Evolutionary conservation across 495 filamentous ascomycete species (phyloP).

Genomic region (Penicillium argentinense): DNA sequence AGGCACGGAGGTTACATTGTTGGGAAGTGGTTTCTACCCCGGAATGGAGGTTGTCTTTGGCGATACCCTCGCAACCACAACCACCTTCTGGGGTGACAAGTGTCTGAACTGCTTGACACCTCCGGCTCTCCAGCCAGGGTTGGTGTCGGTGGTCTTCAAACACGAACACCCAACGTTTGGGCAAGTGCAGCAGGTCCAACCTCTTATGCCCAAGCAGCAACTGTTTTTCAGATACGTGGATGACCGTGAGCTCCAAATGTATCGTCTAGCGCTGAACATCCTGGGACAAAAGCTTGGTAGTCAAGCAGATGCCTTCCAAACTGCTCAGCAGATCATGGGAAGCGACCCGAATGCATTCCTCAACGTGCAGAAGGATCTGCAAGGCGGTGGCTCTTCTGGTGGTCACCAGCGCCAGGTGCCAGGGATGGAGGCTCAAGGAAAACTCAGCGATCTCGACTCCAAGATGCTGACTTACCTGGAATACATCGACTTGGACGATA

Average conservation of each 20-base stretch:
- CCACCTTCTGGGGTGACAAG: slow-evolving; percentile 78
- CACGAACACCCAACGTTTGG: slow-evolving; percentile 55
- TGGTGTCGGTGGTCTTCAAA: slow-evolving; percentile 74
- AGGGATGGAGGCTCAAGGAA: slow-evolving; percentile 40
- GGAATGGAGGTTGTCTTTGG: slow-evolving; percentile 89
- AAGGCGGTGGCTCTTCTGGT: slow-evolving; percentile 37
- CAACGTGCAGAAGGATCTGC: slow-evolving; percentile 46
- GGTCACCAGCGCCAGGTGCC: slow-evolving; percentile 47
- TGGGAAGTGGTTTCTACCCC: slow-evolving; percentile 76
- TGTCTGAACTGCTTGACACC: slow-evolving; percentile 84
- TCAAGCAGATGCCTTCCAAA: slow-evolving; percentile 51
- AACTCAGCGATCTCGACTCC: slow-evolving; percentile 61
- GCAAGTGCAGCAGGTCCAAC: slow-evolving; percentile 41
- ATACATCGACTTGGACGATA: slow-evolving; percentile 74
- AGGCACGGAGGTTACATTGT: slow-evolving; percentile 80
- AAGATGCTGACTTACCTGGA: slow-evolving; percentile 73
- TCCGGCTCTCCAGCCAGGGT: slow-evolving; percentile 65
- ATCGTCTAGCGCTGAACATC: slow-evolving; percentile 46
- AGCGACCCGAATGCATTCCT: slow-evolving; percentile 45
- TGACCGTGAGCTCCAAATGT: slow-evolving; percentile 70
- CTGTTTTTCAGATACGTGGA: slow-evolving; percentile 78
- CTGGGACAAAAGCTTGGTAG: slow-evolving; percentile 48
- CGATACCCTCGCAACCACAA: slow-evolving; percentile 70
- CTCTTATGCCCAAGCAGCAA: slow-evolving; percentile 53
- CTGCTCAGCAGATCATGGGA: slow-evolving; percentile 51